These are phyloP conservation scores for Brassica juncea DNA, from an alignment of 345 rosid species.

Conservation along the genomic window DNA sequence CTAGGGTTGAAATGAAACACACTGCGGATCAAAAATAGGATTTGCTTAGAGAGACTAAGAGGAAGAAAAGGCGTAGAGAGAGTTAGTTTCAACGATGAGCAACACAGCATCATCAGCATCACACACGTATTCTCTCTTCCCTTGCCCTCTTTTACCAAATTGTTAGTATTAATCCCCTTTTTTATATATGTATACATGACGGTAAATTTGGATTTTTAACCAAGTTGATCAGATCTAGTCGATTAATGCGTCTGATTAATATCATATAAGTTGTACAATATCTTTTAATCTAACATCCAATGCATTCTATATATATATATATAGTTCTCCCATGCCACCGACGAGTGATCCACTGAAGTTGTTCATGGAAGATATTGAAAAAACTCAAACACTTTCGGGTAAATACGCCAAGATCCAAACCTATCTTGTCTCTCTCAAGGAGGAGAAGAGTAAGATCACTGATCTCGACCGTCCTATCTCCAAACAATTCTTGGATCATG, in stretches of 20 bases:
- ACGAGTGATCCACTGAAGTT: neutral
- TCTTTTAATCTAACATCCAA: neutral
- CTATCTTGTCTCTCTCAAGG: neutral
- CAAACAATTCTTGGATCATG: slow-evolving; percentile 7
- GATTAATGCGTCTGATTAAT: neutral
- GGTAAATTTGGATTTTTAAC: neutral
- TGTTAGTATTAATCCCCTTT: neutral
- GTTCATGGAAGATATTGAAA: neutral
- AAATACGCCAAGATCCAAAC: neutral
- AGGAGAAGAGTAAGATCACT: neutral
- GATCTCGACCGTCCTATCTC: neutral
- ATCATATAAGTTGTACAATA: neutral
- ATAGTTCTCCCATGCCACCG: neutral
- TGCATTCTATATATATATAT: neutral
- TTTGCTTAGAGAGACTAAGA: neutral
- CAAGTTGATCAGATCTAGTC: neutral
- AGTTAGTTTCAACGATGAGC: neutral
- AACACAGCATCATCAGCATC: neutral
- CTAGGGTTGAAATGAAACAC: neutral
- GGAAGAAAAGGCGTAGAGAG: neutral
- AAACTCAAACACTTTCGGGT: neutral
- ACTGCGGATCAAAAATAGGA: neutral
- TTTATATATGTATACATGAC: neutral
- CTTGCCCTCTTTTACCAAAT: neutral
- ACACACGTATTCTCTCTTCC: slow-evolving; percentile 3